A percentile compares a stretch with the other conserved stretches of the same genome.
Conservation (phyloP, 202 grass and related monocot genomes). For the Elaeis oleifera region DNA sequence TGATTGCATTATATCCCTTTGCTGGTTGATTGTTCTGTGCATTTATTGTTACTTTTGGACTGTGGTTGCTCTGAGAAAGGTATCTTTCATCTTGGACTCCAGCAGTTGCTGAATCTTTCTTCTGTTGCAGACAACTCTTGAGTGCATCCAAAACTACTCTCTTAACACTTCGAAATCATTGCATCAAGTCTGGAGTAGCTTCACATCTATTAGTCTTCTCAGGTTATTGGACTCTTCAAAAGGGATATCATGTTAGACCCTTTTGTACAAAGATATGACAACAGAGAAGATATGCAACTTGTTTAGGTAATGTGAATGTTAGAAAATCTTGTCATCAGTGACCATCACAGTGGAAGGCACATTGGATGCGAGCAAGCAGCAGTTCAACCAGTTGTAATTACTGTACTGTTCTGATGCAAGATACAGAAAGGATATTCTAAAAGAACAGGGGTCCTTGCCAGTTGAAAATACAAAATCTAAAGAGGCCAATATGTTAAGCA, state of each 20-base stretch:
- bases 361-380: constrained; percentile 38
- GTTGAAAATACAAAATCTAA: constrained; percentile 29
- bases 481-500: constrained; percentile 22
- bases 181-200: no score
- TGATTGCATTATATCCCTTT: no score
- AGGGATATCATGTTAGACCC: constrained; percentile 22
- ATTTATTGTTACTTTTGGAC: no score
- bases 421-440: background rate
- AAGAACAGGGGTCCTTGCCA: constrained; percentile 4
- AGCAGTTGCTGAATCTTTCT: no score
- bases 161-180: no score
- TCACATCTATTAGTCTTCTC: no score
- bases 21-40: no score
- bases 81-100: no score
- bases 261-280: constrained; percentile 13
- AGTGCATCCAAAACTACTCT: no score
- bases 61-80: no score
- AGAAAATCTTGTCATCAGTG: constrained; percentile 14
- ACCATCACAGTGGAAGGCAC: constrained; percentile 38
- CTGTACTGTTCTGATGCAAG: constrained; percentile 16
- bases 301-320: constrained; percentile 18
- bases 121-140: no score
- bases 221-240: no score
- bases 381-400: constrained; percentile 15
- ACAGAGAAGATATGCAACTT: constrained; percentile 32